Conservation (phyloP, 75 land plant genomes). For the Gnetum montanum region DNA sequence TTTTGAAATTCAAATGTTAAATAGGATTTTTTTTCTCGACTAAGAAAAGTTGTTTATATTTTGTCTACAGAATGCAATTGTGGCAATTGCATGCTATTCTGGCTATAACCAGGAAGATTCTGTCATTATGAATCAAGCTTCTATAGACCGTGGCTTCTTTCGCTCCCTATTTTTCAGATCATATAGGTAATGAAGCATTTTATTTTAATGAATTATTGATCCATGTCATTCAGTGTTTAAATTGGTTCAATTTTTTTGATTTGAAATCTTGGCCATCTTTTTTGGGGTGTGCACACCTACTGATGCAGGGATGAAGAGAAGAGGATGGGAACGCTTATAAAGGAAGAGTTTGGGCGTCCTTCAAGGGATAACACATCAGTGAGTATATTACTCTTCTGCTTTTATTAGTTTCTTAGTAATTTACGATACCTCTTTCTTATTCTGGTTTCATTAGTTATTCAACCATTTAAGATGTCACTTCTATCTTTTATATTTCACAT, state of each 20-base stretch:
- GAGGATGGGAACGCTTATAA: slow-evolving; percentile 93
- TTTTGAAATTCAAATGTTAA: neutral
- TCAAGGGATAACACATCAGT: slow-evolving; percentile 83
- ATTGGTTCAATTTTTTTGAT: neutral
- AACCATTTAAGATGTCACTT: no score
- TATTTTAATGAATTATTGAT: neutral
- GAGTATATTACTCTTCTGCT: slow-evolving; percentile 15
- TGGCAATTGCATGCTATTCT: slow-evolving; percentile 96
- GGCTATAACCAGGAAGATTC: slow-evolving; percentile 99
- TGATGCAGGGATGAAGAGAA: slow-evolving; percentile 87
- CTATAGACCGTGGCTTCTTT: slow-evolving; percentile 96
- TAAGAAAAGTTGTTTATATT: no score
- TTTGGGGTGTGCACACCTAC: no score
- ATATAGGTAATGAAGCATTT: slow-evolving; percentile 51
- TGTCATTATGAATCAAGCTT: slow-evolving; percentile 98
- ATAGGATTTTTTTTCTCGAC: neutral
- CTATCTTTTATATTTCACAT: slow-evolving; percentile 7
- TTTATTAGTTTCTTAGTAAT: no score
- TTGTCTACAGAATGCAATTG: slow-evolving; percentile 80
- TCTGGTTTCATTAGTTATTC: neutral
- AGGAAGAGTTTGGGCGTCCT: slow-evolving; percentile 96
- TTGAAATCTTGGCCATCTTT: neutral
- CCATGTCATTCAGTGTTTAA: neutral
- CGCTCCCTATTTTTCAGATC: slow-evolving; percentile 94
- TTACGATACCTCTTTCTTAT: neutral